Conservation (phyloP, 176 grass and related monocot genomes). For the Puccinellia tenuiflora region DNA sequence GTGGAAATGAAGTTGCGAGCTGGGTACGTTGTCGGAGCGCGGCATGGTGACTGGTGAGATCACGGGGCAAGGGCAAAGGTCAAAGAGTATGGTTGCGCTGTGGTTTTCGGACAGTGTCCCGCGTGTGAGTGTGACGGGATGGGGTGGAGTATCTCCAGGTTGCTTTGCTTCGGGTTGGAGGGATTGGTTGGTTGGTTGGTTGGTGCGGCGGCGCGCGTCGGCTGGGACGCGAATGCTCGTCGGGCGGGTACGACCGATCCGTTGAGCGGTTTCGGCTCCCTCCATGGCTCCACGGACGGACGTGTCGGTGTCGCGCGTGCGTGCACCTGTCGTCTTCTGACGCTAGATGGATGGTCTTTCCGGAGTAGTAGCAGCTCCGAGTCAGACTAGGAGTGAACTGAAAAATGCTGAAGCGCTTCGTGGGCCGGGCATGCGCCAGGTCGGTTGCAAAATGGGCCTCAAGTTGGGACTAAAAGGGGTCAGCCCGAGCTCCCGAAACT, state of each 20-base stretch:
- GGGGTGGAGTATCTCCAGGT: neutral
- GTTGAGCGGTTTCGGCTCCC: too few relatives aligned
- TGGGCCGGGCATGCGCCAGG: too few relatives aligned
- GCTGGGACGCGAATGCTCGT: neutral
- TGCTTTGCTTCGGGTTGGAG: neutral
- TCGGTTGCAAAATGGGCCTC: too few relatives aligned
- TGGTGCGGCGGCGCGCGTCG: conserved; percentile 4
- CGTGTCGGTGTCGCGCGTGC: neutral
- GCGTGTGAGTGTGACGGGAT: neutral
- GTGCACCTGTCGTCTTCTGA: too few relatives aligned
- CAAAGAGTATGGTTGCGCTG: conserved; percentile 16
- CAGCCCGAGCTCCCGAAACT: too few relatives aligned
- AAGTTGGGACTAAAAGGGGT: too few relatives aligned
- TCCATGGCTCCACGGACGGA: too few relatives aligned
- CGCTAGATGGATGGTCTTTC: conserved; percentile 3
- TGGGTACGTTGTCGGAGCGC: neutral
- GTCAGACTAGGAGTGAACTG: neutral
- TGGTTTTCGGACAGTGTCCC: conserved; percentile 24
- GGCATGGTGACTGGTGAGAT: neutral
- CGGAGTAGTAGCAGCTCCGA: too few relatives aligned
- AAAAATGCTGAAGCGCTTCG: too few relatives aligned
- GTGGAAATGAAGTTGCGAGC: too few relatives aligned
- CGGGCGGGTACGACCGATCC: neutral
- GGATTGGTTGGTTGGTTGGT: neutral
- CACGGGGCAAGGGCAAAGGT: neutral